phyloP scores from a whole-genome alignment of 768 basidiomycete genomes.

The Mrakia hoshinonis region DNA sequence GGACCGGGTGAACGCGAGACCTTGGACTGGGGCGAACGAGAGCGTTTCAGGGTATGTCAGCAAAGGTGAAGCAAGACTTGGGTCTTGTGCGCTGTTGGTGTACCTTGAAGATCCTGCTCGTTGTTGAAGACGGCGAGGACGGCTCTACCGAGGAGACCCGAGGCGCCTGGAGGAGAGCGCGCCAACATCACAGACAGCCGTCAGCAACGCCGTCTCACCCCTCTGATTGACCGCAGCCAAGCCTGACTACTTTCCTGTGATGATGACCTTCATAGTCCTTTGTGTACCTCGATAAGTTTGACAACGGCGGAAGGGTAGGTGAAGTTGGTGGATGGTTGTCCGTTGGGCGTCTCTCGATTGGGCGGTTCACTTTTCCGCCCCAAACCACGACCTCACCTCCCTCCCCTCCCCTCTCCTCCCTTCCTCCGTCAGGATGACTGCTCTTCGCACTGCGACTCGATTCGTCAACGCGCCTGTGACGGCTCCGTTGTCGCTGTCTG shows the following conservation, averaged over 20 bases:
- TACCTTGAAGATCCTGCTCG: slow-evolving; percentile 36
- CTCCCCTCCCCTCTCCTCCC: background rate
- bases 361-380: background rate
- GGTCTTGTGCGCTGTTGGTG: no score
- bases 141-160: slow-evolving; percentile 79
- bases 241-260: slow-evolving; percentile 14
- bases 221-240: no score
- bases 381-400: background rate
- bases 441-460: slow-evolving; percentile 16
- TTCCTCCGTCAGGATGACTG: slow-evolving; percentile 8
- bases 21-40: slow-evolving; percentile 45
- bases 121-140: slow-evolving; percentile 58
- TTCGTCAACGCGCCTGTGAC: slow-evolving; percentile 22
- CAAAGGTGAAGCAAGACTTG: background rate
- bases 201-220: background rate
- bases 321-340: background rate
- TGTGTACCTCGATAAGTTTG: background rate
- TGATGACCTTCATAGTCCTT: slow-evolving; percentile 21
- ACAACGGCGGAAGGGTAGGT: background rate
- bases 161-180: slow-evolving; percentile 58
- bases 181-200: no score
- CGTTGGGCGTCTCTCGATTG: no score
- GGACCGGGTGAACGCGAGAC: slow-evolving; percentile 65
- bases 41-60: background rate
- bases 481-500: slow-evolving; percentile 2